Conservation (phyloP, 495 filamentous ascomycete species). For the Talaromyces nanjingensis region DNA sequence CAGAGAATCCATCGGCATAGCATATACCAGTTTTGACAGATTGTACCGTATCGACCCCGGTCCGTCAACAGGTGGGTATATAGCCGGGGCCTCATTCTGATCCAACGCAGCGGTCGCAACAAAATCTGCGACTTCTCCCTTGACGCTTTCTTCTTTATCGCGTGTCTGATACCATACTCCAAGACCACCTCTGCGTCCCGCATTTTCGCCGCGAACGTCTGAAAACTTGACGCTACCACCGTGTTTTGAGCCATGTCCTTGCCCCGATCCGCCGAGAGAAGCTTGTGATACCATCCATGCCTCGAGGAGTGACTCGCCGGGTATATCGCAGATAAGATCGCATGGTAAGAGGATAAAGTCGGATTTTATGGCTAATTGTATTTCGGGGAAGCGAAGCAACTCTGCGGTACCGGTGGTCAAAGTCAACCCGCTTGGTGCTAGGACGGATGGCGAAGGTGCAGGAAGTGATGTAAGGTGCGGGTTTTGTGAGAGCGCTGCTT, state of each 20-base stretch:
- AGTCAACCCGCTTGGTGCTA: slow-evolving; percentile 64
- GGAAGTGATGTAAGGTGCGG: slow-evolving; percentile 79
- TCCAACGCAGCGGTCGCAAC: slow-evolving; percentile 63
- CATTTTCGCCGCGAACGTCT: slow-evolving; percentile 44
- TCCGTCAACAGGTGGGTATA: slow-evolving; percentile 42
- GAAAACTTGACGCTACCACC: slow-evolving; percentile 25
- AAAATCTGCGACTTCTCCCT: slow-evolving; percentile 89
- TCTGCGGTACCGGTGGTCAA: slow-evolving; percentile 82
- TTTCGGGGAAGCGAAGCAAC: slow-evolving; percentile 73
- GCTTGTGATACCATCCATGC: slow-evolving; percentile 86
- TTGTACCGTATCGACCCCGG: slow-evolving; percentile 54
- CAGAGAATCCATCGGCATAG: slow-evolving; percentile 75
- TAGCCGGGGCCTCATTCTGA: slow-evolving; percentile 35
- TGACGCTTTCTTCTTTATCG: slow-evolving; percentile 59
- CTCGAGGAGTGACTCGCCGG: slow-evolving; percentile 71
- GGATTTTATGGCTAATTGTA: slow-evolving; percentile 61
- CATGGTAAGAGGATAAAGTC: slow-evolving; percentile 92
- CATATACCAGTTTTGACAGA: slow-evolving; percentile 62
- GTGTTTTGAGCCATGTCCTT: slow-evolving; percentile 17
- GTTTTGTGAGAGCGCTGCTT: slow-evolving; percentile 74
- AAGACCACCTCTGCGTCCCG: slow-evolving; percentile 65
- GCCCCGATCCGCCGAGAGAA: slow-evolving; percentile 46
- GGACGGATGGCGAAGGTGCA: slow-evolving; percentile 62
- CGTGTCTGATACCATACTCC: slow-evolving; percentile 86
- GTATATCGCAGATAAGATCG: slow-evolving; percentile 87